Evolutionary conservation across 2,329 filamentous ascomycete genomes (phyloP).

Genomic region (Fusarium sp.): DNA sequence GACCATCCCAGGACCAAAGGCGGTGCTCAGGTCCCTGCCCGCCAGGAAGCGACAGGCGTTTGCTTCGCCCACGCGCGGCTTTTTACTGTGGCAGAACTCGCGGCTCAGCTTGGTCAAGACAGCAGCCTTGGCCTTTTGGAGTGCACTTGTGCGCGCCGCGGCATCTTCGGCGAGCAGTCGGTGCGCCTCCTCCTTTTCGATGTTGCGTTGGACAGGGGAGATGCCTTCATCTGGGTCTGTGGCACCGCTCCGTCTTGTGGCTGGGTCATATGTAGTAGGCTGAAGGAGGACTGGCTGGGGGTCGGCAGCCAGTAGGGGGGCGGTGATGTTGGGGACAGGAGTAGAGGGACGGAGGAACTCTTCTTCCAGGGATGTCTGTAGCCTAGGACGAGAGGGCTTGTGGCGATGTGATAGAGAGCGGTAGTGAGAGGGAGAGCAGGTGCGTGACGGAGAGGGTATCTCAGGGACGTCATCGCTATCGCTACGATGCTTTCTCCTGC

Average conservation of each 20-base stretch:
- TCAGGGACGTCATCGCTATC: slow-evolving; percentile 46
- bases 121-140: slow-evolving; percentile 73
- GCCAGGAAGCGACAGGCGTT: slow-evolving; percentile 54
- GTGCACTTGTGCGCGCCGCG: slow-evolving; percentile 67
- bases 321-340: slow-evolving; percentile 60
- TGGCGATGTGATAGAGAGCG: slow-evolving; percentile 45
- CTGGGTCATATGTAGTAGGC: slow-evolving; percentile 71
- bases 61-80: slow-evolving; percentile 52
- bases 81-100: slow-evolving; percentile 60
- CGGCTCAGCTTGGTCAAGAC: slow-evolving; percentile 72
- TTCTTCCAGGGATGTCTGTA: slow-evolving; percentile 46
- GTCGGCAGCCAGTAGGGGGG: slow-evolving; percentile 65
- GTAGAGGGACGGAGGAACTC: slow-evolving; percentile 46
- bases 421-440: slow-evolving; percentile 33
- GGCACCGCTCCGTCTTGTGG: slow-evolving; percentile 30
- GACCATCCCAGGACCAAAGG: slow-evolving; percentile 54
- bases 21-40: slow-evolving; percentile 50
- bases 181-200: slow-evolving; percentile 70
- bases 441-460: slow-evolving; percentile 36
- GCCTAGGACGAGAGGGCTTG: slow-evolving; percentile 46
- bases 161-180: slow-evolving; percentile 71
- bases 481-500: slow-evolving; percentile 56
- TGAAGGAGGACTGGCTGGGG: slow-evolving; percentile 70
- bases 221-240: slow-evolving; percentile 61
- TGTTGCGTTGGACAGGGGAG: slow-evolving; percentile 71